phyloP scores from a whole-genome alignment of 2,329 filamentous ascomycete genomes.

The Fusarium guadeloupense region DNA sequence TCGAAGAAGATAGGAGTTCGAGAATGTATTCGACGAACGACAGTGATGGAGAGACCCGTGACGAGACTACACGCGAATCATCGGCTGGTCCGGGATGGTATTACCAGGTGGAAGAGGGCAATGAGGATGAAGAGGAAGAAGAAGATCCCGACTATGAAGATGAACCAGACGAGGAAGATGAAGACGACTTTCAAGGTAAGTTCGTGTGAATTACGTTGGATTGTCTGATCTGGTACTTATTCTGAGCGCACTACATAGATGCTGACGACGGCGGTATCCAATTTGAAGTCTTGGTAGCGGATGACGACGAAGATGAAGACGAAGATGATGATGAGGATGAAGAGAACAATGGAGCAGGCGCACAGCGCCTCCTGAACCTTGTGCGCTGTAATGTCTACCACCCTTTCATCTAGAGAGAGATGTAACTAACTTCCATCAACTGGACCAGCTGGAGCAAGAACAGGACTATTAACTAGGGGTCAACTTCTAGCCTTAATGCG shows the following conservation, averaged over 20 bases:
- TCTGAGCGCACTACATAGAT: conserved; percentile 14
- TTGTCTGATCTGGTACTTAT: too few relatives aligned
- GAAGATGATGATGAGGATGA: conserved; percentile 35
- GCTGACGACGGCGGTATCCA: conserved; percentile 24
- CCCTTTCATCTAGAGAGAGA: not conserved
- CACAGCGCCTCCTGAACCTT: conserved; percentile 46
- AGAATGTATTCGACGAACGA: not conserved
- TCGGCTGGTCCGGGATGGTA: conserved; percentile 23
- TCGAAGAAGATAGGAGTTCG: conserved; percentile 14
- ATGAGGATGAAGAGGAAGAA: conserved; percentile 50
- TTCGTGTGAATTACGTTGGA: not conserved
- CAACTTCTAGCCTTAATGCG: conserved; percentile 55
- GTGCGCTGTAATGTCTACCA: conserved; percentile 42
- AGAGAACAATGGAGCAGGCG: conserved; percentile 36
- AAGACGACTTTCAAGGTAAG: conserved; percentile 39
- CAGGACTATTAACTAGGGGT: conserved; percentile 46
- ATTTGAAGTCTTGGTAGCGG: conserved; percentile 34
- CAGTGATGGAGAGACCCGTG: conserved; percentile 13
- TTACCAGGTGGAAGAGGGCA: conserved; percentile 41
- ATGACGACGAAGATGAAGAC: conserved; percentile 38
- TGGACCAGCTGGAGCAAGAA: conserved; percentile 38
- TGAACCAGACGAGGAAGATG: conserved; percentile 42
- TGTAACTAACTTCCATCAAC: conserved; percentile 13
- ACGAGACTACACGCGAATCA: conserved; percentile 18
- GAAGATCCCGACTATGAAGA: conserved; percentile 40